A percentile compares a stretch with the other conserved stretches of the same genome.
phyloP scores from a whole-genome alignment of 2,329 filamentous ascomycete species.

The Hypomyces rosellus region DNA sequence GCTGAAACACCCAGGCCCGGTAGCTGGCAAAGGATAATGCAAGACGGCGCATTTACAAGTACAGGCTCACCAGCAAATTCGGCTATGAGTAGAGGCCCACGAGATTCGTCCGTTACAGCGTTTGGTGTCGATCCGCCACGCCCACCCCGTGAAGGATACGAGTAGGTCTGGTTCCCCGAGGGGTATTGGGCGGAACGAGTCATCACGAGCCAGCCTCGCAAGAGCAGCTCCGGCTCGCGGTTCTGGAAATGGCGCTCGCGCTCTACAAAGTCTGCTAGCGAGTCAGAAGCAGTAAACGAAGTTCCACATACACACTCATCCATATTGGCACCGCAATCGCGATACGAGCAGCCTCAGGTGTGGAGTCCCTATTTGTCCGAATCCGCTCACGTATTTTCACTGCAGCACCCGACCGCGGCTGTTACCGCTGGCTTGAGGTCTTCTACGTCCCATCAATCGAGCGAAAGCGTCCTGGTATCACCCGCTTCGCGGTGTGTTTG shows the following conservation, averaged over 20 bases:
- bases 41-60: conserved; percentile 10
- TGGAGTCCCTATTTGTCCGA: conserved; percentile 42
- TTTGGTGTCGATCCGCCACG: conserved; percentile 47
- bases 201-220: conserved; percentile 18
- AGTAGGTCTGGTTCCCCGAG: conserved; percentile 59
- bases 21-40: conserved; percentile 9
- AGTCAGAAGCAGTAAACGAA: conserved; percentile 19
- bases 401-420: conserved; percentile 31
- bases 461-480: conserved; percentile 10
- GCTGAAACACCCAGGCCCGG: conserved; percentile 1
- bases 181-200: conserved; percentile 59
- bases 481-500: neutral
- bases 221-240: conserved; percentile 28
- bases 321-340: conserved; percentile 4
- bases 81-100: conserved; percentile 5
- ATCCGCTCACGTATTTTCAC: conserved; percentile 40
- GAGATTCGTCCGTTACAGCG: conserved; percentile 4
- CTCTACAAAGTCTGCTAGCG: conserved; percentile 31
- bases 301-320: conserved; percentile 18
- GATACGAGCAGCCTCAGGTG: conserved; percentile 15
- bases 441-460: conserved; percentile 8
- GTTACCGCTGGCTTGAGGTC: neutral
- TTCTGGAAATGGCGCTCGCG: conserved; percentile 37
- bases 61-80: conserved; percentile 1
- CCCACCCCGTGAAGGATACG: conserved; percentile 45